A percentile compares a stretch with the other conserved stretches of the same genome.
Evolutionary conservation across 176 grass and related monocot species (phyloP).

Genomic region (Zea luxurians): DNA sequence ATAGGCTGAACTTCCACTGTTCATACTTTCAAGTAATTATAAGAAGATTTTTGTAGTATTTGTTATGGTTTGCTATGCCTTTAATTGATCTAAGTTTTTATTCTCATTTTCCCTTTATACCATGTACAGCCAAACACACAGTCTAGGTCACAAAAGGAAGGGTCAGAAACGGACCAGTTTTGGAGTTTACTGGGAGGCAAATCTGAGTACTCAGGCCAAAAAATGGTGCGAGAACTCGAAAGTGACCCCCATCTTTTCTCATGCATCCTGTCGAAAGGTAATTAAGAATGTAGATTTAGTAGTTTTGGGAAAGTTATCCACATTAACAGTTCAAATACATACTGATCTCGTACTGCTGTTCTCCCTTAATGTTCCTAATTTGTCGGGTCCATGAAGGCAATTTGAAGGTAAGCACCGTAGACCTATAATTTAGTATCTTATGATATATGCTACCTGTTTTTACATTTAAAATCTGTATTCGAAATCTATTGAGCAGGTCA

Average conservation of each 20-base stretch:
- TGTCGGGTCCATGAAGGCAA: slow-evolving; percentile 51
- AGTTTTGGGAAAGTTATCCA: slow-evolving; percentile 18
- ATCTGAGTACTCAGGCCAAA: slow-evolving; percentile 80
- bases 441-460: neutral
- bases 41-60: slow-evolving; percentile 11
- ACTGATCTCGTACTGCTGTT: slow-evolving; percentile 40
- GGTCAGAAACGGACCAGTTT: slow-evolving; percentile 82
- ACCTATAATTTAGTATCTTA: slow-evolving; percentile 2
- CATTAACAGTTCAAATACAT: slow-evolving; percentile 11
- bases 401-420: slow-evolving; percentile 50
- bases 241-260: slow-evolving; percentile 79
- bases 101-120: slow-evolving; percentile 24
- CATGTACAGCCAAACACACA: slow-evolving; percentile 66
- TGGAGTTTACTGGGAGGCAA: slow-evolving; percentile 86
- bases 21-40: slow-evolving; percentile 6
- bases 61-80: slow-evolving; percentile 18
- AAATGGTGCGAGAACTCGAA: slow-evolving; percentile 75
- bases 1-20: neutral
- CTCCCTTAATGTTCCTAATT: slow-evolving; percentile 5
- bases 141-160: slow-evolving; percentile 77
- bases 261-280: slow-evolving; percentile 76
- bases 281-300: slow-evolving; percentile 2
- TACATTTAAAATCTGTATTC: slow-evolving; percentile 10
- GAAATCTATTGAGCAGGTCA: slow-evolving; percentile 53
- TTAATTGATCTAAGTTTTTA: slow-evolving; percentile 12